Evolutionary conservation across 129 eudicot species (phyloP), one percentile per base, ranked within the genome.

Genomic region (Escallonia rubra): DNA sequence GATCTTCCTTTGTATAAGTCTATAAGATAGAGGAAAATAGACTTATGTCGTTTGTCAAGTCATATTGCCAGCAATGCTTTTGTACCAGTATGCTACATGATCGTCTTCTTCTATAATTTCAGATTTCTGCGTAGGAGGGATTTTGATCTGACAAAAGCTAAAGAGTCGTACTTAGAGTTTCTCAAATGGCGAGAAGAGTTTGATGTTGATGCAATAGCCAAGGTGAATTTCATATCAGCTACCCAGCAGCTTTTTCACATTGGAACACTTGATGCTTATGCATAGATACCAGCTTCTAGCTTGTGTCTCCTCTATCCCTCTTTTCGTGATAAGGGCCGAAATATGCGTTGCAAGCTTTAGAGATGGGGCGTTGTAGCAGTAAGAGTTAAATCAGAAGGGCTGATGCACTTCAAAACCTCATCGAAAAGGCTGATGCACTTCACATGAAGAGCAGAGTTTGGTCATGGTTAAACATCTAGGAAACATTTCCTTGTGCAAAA

Each of bases 181-280:
- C 59, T 85, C 16, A 85, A 81, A 62, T 85, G 90, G 87, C 61
- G 83, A 70, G 84, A 79, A 52, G 90, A 81, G 41, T 81, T 68
- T 65, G 64, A 75, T 4, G 87, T 81, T 58, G 87, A 85, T 63
- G 45, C 61, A 53, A 78, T 81, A 43, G 6, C 51, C 40, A 75
- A 80, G 88, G 88, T 79, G 59, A 74, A 46, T 4, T 40, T 8
- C 11, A 43, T 10, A 60, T 3, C 57, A 14, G 39, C 40, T 44
- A 10, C 5, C 57, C 55, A 23, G 16, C 7, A 50, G 13, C 14
- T 53, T 47, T 15, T 65, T 54, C 16, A 5, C 50, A 23, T 64
- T 45, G 55, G 42, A 64, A 47, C 15, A 14, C 41, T 15, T 16
- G 8, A 15, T 23, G 16, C 8, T 12, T 57, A n/a, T 4, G 61